phyloP scores from a whole-genome alignment of 2,329 filamentous ascomycete species.

The Penicillium sp. region DNA sequence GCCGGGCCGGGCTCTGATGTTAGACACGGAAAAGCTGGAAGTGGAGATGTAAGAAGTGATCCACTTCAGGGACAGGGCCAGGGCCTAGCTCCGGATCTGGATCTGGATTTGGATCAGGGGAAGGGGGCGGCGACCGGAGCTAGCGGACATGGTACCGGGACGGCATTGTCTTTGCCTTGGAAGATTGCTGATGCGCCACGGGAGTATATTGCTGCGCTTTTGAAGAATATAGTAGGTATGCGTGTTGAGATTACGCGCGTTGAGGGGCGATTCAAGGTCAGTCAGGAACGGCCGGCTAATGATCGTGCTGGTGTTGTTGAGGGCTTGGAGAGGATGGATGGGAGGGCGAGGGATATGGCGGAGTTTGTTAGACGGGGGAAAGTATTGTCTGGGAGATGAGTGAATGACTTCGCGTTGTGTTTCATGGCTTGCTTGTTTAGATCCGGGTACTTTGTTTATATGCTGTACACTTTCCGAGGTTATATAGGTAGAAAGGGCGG shows the following conservation, averaged over 20 bases:
- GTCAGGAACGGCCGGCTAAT: constrained; percentile 17
- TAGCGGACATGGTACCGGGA: not conserved
- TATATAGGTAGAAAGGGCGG: no score
- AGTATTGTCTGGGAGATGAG: not conserved
- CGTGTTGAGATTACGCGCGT: constrained; percentile 19
- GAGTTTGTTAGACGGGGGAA: constrained; percentile 15
- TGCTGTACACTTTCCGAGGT: no score
- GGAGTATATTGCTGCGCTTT: constrained; percentile 18
- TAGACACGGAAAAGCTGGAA: not conserved
- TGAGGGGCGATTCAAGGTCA: constrained; percentile 23
- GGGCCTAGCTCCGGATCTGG: not conserved
- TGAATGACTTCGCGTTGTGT: no score
- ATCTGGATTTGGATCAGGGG: not conserved
- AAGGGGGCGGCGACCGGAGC: not conserved
- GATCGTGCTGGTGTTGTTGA: constrained; percentile 22
- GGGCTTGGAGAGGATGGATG: constrained; percentile 13
- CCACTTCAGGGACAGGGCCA: not conserved
- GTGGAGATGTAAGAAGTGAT: not conserved
- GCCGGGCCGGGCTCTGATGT: not conserved
- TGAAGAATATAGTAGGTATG: constrained; percentile 23
- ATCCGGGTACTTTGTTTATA: no score
- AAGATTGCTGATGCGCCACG: constrained; percentile 18
- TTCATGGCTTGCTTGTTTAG: not conserved
- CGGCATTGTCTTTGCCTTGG: constrained; percentile 12
- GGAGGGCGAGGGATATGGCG: constrained; percentile 18